Evolutionary conservation across 371 early-diverging fungal species (phyloP).

Genomic region (Blakeslea trispora): DNA sequence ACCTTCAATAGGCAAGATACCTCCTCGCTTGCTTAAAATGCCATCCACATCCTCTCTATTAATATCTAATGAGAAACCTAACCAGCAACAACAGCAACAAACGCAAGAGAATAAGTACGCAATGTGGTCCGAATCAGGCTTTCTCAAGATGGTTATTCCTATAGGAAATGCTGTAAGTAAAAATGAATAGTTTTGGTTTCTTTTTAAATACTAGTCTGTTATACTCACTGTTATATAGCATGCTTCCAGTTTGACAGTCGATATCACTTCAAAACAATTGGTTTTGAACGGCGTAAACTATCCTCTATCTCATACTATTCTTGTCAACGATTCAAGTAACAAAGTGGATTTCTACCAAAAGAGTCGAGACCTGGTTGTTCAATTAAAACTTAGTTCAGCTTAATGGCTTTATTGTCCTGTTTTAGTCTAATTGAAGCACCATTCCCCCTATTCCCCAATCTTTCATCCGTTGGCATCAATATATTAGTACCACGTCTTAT

Average conservation of each 20-base stretch:
- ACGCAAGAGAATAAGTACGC: neutral
- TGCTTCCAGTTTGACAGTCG: constrained; percentile 28
- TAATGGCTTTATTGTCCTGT: no score
- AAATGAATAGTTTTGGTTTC: neutral
- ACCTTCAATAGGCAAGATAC: constrained; percentile 61
- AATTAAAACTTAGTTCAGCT: constrained; percentile 9
- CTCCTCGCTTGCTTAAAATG: constrained; percentile 55
- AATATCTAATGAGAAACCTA: constrained; percentile 1
- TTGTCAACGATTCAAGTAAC: constrained; percentile 22
- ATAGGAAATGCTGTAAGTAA: no score
- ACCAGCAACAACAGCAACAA: neutral
- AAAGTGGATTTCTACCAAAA: constrained; percentile 32
- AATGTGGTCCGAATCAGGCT: constrained; percentile 1
- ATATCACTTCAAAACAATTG: constrained; percentile 35
- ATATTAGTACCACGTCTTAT: no score
- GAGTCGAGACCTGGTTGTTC: constrained; percentile 30
- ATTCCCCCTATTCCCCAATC: no score
- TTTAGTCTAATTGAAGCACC: no score
- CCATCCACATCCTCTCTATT: constrained; percentile 33
- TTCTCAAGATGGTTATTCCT: no score
- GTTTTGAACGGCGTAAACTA: constrained; percentile 15
- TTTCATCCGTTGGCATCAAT: no score
- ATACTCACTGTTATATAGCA: constrained; percentile 27
- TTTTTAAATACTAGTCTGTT: constrained; percentile 41
- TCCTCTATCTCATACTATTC: constrained; percentile 7